Evolutionary conservation across 331 rosid genomes (phyloP).

Genomic region (Arachis monticola): DNA sequence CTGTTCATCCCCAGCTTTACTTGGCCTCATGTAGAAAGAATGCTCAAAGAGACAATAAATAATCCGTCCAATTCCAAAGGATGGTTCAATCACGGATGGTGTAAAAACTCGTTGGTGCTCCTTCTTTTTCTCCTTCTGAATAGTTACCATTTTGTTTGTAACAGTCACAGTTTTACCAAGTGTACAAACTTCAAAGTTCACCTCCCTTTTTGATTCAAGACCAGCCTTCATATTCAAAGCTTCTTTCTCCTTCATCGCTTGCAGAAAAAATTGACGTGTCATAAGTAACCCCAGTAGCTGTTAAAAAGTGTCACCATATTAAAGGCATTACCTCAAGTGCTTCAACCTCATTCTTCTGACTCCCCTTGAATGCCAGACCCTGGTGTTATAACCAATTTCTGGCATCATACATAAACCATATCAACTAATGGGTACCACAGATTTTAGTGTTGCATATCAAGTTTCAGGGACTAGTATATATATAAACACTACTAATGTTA

Average conservation of each 20-base stretch:
- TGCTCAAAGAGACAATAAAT: slow-evolving; percentile 93
- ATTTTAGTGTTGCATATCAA: slow-evolving; percentile 9
- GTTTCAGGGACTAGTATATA: slow-evolving; percentile 19
- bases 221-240: slow-evolving; percentile 80
- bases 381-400: slow-evolving; percentile 87
- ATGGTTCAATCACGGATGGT: slow-evolving; percentile 96
- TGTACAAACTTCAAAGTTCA: slow-evolving; percentile 74
- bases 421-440: slow-evolving; percentile 33
- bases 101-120: slow-evolving; percentile 95
- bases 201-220: slow-evolving; percentile 75
- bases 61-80: slow-evolving; percentile 97
- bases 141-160: slow-evolving; percentile 73
- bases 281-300: slow-evolving; percentile 15
- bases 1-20: slow-evolving; percentile 85
- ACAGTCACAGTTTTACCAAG: slow-evolving; percentile 66
- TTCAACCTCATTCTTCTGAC: slow-evolving; percentile 81
- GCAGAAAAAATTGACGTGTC: slow-evolving; percentile 30
- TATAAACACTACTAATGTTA: slow-evolving; percentile 19
- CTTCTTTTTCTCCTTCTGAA: slow-evolving; percentile 80
- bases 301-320: neutral
- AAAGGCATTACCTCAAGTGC: slow-evolving; percentile 79
- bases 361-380: slow-evolving; percentile 89
- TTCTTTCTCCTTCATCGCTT: slow-evolving; percentile 92
- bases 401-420: slow-evolving; percentile 45
- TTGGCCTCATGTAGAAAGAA: slow-evolving; percentile 76